Conservation (phyloP, 148 eudicot species). For the Chenopodium formosanum region DNA sequence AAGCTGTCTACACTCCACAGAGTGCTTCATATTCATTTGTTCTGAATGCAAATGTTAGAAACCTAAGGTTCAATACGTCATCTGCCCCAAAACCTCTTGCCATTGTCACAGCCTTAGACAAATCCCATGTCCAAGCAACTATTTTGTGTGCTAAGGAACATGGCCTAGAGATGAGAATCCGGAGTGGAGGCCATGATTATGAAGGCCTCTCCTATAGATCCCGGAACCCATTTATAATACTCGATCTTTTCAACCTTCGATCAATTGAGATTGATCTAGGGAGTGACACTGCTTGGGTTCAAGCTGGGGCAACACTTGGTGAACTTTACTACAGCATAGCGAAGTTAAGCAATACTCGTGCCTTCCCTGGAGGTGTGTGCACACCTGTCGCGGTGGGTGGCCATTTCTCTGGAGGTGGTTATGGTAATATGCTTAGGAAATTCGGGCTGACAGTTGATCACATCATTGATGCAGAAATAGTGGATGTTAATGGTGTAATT, state of each 20-base stretch:
- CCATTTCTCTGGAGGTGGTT: constrained; percentile 41
- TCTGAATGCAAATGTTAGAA: constrained; percentile 32
- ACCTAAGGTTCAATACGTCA: constrained; percentile 42
- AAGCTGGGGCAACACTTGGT: constrained; percentile 41
- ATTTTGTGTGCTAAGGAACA: constrained; percentile 34
- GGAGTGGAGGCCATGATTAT: constrained; percentile 44
- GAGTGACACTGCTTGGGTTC: constrained; percentile 37
- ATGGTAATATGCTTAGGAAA: constrained; percentile 43
- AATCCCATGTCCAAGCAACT: constrained; percentile 40
- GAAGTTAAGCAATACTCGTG: constrained; percentile 35
- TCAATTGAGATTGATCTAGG: constrained; percentile 29
- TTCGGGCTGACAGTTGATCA: constrained; percentile 38
- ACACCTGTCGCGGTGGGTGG: constrained; percentile 41
- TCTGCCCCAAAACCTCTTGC: constrained; percentile 40
- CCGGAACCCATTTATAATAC: constrained; percentile 35
- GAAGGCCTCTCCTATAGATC: constrained; percentile 37
- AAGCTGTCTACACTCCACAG: constrained; percentile 27
- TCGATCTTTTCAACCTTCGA: constrained; percentile 45
- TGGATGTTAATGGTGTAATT: constrained; percentile 31
- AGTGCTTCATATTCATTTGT: constrained; percentile 26
- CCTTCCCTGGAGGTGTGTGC: constrained; percentile 46
- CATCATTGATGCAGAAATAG: constrained; percentile 36
- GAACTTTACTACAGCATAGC: constrained; percentile 40
- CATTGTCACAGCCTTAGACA: constrained; percentile 35
- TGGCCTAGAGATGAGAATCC: constrained; percentile 36